These are phyloP conservation scores for Aspergillus haitiensis DNA, from an alignment of 495 filamentous ascomycete genomes.

Conservation along the genomic window DNA sequence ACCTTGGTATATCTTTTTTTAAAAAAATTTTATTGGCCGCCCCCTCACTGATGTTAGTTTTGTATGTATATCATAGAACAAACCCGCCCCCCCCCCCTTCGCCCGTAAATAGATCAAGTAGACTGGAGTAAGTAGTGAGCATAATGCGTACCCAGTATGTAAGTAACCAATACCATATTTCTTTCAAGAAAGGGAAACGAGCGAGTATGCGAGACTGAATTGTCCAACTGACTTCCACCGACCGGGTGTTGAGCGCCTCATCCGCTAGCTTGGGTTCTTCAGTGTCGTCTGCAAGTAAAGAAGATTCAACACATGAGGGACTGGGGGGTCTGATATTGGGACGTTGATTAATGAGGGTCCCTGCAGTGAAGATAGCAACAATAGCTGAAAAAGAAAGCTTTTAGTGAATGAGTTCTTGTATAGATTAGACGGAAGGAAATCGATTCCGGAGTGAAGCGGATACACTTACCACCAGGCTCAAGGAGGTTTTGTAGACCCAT, in stretches of 20 bases:
- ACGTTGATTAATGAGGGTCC: conserved; percentile 26
- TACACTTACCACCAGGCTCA: conserved; percentile 28
- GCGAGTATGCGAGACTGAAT: conserved; percentile 49
- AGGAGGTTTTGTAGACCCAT: conserved; percentile 26
- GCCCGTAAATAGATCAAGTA: neutral
- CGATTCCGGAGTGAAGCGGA: neutral
- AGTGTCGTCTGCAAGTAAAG: conserved; percentile 19
- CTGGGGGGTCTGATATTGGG: conserved; percentile 6
- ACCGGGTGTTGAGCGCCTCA: neutral
- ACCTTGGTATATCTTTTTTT: conserved; percentile 55
- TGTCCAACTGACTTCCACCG: conserved; percentile 13
- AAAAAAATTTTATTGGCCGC: too few species aligned
- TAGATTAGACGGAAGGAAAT: neutral
- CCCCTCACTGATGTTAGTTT: neutral
- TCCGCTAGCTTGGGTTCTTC: conserved; percentile 11
- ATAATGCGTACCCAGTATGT: conserved; percentile 52
- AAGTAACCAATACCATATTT: conserved; percentile 67
- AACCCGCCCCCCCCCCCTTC: neutral
- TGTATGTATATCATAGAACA: too few species aligned
- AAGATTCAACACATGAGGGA: conserved; percentile 17
- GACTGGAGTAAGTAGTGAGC: neutral
- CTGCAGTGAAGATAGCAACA: conserved; percentile 24
- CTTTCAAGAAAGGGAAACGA: conserved; percentile 52
- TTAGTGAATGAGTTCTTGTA: neutral
- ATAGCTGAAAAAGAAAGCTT: conserved; percentile 22